Conservation (phyloP, 495 filamentous ascomycete species). For the Penicillium silybi region DNA sequence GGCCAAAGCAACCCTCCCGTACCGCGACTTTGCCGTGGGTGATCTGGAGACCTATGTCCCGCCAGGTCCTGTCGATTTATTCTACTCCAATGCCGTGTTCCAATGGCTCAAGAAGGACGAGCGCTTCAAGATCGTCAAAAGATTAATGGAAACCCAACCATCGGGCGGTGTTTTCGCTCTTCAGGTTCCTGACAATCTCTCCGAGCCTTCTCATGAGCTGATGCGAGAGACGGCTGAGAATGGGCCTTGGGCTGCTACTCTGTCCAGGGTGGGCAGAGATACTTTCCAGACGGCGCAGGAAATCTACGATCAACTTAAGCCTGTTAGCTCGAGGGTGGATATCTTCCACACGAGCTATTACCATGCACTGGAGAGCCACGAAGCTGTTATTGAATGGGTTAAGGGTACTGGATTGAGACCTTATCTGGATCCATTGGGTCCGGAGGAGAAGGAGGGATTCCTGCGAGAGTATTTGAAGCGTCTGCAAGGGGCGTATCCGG, state of each 20-base stretch:
- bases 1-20: conserved; percentile 33
- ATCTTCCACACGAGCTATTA: conserved; percentile 52
- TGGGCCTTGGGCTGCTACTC: conserved; percentile 34
- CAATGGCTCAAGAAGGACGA: conserved; percentile 47
- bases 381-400: conserved; percentile 54
- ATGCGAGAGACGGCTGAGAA: conserved; percentile 44
- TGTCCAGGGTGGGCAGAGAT: conserved; percentile 40
- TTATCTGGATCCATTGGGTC: conserved; percentile 40
- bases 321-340: conserved; percentile 36
- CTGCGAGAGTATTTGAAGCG: conserved; percentile 37
- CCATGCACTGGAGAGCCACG: conserved; percentile 43
- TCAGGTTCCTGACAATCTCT: conserved; percentile 52
- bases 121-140: conserved; percentile 40
- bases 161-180: conserved; percentile 48
- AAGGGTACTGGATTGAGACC: conserved; percentile 51
- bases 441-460: conserved; percentile 33
- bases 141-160: conserved; percentile 33
- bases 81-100: conserved; percentile 53
- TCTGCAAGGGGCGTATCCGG: conserved; percentile 34
- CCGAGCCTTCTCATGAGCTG: conserved; percentile 42
- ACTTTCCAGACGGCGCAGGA: conserved; percentile 40
- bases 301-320: conserved; percentile 44
- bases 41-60: conserved; percentile 40
- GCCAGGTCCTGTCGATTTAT: conserved; percentile 32
- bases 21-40: conserved; percentile 31